Evolutionary conservation across 1,284 basidiomycete species (phyloP).

Genomic region (Inonotus hispidus): DNA sequence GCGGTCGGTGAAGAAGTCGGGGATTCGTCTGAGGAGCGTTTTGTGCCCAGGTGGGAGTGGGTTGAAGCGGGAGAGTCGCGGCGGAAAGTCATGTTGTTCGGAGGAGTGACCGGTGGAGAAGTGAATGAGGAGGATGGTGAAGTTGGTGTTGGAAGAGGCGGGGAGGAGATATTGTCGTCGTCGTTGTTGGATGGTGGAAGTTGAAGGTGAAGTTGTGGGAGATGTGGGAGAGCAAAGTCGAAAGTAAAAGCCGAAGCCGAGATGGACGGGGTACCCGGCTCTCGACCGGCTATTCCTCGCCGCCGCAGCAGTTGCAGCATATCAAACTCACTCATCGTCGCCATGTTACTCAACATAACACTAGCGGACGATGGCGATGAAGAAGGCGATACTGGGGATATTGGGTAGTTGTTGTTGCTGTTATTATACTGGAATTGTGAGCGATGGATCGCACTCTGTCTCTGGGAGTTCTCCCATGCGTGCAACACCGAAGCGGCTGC

Average conservation of each 20-base stretch:
- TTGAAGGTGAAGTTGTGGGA: not conserved
- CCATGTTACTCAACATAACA: not conserved
- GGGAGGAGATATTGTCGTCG: not conserved
- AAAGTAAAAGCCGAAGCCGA: slow-evolving; percentile 15
- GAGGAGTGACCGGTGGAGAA: not conserved
- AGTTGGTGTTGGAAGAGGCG: slow-evolving; percentile 1
- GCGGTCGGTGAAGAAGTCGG: not conserved
- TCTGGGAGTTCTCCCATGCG: slow-evolving; percentile 9
- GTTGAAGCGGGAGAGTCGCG: not conserved
- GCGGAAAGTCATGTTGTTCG: not conserved
- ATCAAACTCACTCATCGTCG: slow-evolving; percentile 12
- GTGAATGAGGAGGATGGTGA: not conserved
- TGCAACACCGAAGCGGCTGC: not conserved
- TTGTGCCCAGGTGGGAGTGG: not conserved
- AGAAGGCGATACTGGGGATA: not conserved
- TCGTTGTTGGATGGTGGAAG: not conserved
- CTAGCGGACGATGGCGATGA: not conserved
- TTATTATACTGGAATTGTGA: not conserved
- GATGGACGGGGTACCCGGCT: not conserved
- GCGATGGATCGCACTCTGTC: slow-evolving; percentile 2
- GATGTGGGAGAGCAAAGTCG: slow-evolving; percentile 9
- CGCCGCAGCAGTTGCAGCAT: slow-evolving; percentile 5
- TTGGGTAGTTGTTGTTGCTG: not conserved
- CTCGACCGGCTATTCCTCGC: not conserved
- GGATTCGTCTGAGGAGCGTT: slow-evolving; percentile 1